Evolutionary conservation across 805 yeast genomes (phyloP).

Genomic region (Clavispora santaluciae): DNA sequence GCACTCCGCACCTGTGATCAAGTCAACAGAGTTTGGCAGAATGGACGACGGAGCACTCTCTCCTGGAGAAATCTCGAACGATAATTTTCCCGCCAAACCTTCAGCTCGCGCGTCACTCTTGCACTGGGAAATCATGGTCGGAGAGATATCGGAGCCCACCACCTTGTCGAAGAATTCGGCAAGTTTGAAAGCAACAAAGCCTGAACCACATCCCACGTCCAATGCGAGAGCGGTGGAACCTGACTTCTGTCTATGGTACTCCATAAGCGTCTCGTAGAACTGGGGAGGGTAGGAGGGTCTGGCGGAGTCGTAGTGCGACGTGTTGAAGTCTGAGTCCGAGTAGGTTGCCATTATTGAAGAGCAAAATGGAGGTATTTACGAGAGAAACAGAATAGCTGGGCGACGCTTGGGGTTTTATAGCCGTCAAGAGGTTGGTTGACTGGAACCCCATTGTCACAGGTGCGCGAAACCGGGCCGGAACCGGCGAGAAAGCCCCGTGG

Average conservation of each 20-base stretch:
- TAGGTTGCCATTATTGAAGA: constrained; percentile 53
- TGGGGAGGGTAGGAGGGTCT: constrained; percentile 64
- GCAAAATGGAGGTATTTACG: neutral
- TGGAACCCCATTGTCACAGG: neutral
- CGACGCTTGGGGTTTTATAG: no score
- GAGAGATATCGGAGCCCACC: constrained; percentile 61
- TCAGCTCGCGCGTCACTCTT: constrained; percentile 16
- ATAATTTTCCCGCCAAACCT: constrained; percentile 8
- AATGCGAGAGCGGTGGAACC: constrained; percentile 35
- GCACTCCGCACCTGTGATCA: constrained; percentile 78
- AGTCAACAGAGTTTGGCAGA: constrained; percentile 41
- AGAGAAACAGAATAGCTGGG: neutral
- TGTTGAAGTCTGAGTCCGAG: constrained; percentile 47
- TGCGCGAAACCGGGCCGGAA: constrained; percentile 2
- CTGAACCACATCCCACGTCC: constrained; percentile 82
- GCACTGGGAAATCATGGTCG: constrained; percentile 45
- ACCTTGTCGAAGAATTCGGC: constrained; percentile 41
- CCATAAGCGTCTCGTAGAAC: constrained; percentile 40
- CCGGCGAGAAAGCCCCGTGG: no score
- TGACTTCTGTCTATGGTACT: constrained; percentile 35
- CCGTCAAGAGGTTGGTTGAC: no score
- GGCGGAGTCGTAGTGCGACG: constrained; percentile 48
- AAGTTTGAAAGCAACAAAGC: constrained; percentile 60
- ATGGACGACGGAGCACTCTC: constrained; percentile 22
- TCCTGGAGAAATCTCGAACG: constrained; percentile 22